Conservation (phyloP, 768 basidiomycete genomes). For the button mushroom (Agaricus bisporus) region DNA sequence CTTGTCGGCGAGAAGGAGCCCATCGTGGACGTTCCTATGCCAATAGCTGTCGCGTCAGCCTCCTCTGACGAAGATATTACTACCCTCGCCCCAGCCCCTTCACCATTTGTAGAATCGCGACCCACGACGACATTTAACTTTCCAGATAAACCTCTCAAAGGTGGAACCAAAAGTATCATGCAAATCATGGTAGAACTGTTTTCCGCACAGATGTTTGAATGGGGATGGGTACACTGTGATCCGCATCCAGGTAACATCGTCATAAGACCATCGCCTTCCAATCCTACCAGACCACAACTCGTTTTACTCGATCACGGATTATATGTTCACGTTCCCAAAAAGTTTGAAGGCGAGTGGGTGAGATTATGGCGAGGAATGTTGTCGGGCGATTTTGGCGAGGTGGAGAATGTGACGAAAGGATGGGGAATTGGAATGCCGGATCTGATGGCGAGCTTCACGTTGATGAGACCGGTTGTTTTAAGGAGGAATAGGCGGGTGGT, state of each 20-base stretch:
- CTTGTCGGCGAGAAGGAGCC: slow-evolving; percentile 48
- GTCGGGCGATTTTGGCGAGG: slow-evolving; percentile 45
- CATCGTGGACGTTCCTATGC: background rate
- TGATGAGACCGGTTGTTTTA: slow-evolving; percentile 55
- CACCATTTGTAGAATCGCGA: slow-evolving; percentile 1
- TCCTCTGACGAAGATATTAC: slow-evolving; percentile 6
- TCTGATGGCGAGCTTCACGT: slow-evolving; percentile 65
- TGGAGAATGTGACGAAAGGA: slow-evolving; percentile 42
- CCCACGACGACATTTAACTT: slow-evolving; percentile 16
- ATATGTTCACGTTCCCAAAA: slow-evolving; percentile 65
- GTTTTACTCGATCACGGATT: slow-evolving; percentile 92
- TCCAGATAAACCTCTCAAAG: slow-evolving; percentile 39
- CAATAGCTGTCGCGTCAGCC: slow-evolving; percentile 8
- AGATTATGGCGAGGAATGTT: slow-evolving; percentile 67
- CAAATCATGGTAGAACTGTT: slow-evolving; percentile 84
- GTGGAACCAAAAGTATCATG: slow-evolving; percentile 67
- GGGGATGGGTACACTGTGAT: slow-evolving; percentile 86
- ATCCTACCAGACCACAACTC: slow-evolving; percentile 46
- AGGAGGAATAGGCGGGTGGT: slow-evolving; percentile 26
- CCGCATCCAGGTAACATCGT: slow-evolving; percentile 77
- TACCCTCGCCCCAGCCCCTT: slow-evolving; percentile 5
- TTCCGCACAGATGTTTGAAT: slow-evolving; percentile 85
- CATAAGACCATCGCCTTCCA: slow-evolving; percentile 51
- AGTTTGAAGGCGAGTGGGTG: slow-evolving; percentile 74
- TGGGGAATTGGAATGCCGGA: slow-evolving; percentile 75